Evolutionary conservation across 2,329 filamentous ascomycete genomes (phyloP).

Genomic region (Dichotomopilus funicola): DNA sequence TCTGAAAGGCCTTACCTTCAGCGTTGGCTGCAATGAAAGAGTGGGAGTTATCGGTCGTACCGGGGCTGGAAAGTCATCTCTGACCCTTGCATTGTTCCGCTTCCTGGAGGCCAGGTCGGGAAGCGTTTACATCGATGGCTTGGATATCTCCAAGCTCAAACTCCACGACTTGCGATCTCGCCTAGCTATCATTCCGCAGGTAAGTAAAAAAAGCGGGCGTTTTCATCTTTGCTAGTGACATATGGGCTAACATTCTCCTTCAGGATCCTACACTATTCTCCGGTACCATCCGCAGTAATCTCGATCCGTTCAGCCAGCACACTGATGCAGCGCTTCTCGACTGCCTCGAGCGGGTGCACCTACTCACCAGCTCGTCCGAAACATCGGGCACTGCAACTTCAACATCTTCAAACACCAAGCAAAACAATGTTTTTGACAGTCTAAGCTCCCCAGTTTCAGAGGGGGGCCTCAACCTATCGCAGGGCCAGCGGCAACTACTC

Average conservation of each 20-base stretch:
- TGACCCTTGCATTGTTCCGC: slow-evolving; percentile 70
- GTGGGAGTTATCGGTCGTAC: slow-evolving; percentile 74
- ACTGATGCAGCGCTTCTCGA: no score
- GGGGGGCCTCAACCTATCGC: background rate
- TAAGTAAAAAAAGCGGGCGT: no score
- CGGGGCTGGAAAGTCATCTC: slow-evolving; percentile 69
- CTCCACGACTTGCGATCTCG: slow-evolving; percentile 65
- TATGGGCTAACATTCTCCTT: no score
- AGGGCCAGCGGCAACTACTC: background rate
- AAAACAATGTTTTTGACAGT: no score
- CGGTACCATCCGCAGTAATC: no score
- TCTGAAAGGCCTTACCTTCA: slow-evolving; percentile 63
- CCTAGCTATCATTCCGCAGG: slow-evolving; percentile 75
- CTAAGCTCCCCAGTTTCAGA: no score
- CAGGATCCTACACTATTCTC: no score
- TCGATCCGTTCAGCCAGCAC: no score
- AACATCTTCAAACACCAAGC: slow-evolving; percentile 65
- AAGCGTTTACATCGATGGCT: slow-evolving; percentile 61
- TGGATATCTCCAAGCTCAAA: slow-evolving; percentile 67
- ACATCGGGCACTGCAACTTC: slow-evolving; percentile 68
- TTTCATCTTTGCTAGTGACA: no score
- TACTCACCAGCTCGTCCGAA: slow-evolving; percentile 71
- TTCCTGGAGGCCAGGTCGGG: slow-evolving; percentile 66
- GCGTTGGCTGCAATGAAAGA: slow-evolving; percentile 59
- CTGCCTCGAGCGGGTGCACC: no score